phyloP scores from a whole-genome alignment of 169 alveolate genomes.

The Plasmodium yoelii region DNA sequence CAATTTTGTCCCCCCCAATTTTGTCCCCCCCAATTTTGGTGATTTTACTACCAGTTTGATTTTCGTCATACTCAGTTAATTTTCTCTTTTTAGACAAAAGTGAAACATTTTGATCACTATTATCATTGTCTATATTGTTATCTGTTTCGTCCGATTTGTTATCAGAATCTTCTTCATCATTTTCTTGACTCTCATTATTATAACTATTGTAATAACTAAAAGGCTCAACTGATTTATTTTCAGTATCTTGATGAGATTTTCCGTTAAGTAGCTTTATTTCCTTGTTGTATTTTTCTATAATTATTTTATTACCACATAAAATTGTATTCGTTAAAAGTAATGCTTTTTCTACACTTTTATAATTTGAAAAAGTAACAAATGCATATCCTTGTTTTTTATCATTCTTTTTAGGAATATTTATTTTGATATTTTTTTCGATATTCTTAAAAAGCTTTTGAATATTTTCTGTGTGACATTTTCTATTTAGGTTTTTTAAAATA shows the following conservation, averaged over 20 bases:
- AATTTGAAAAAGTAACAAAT: slow-evolving; percentile 36
- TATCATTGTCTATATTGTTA: not conserved
- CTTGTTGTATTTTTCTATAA: slow-evolving; percentile 2
- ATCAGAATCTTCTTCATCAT: not conserved
- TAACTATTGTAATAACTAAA: not conserved
- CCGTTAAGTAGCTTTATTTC: not conserved
- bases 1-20: too few species aligned
- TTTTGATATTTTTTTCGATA: slow-evolving; percentile 24
- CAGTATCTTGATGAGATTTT: not conserved
- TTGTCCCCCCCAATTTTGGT: too few species aligned
- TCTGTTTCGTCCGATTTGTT: not conserved
- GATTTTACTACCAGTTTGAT: too few species aligned
- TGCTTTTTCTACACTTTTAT: slow-evolving; percentile 28
- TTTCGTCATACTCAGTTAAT: too few species aligned
- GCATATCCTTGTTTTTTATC: slow-evolving; percentile 68
- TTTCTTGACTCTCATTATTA: not conserved
- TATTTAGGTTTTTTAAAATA: slow-evolving; percentile 52
- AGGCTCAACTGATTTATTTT: not conserved
- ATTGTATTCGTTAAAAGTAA: slow-evolving; percentile 28
- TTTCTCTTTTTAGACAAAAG: too few species aligned
- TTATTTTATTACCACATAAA: slow-evolving; percentile 46
- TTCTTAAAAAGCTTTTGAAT: slow-evolving; percentile 41
- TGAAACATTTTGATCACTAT: not conserved
- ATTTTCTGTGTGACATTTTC: slow-evolving; percentile 65
- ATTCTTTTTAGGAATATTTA: slow-evolving; percentile 58